Base-by-base conservation (phyloP, 2,329 filamentous ascomycete species). In the Clonostachys rosea region DNA sequence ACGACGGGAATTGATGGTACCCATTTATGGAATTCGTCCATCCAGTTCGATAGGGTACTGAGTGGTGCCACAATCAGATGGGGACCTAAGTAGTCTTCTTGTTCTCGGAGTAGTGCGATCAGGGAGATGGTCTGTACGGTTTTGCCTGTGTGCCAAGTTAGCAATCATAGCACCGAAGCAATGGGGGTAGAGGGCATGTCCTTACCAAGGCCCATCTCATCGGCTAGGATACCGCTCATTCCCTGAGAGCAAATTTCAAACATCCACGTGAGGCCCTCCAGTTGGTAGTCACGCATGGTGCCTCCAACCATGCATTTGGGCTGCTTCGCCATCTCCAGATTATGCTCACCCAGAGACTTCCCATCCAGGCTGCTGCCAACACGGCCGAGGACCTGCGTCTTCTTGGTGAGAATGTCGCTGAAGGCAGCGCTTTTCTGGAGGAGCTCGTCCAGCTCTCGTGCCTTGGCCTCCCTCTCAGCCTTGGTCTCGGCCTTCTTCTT, bases 261-360 rank as follows among this genome's bases (percentile, higher is more conserved):
- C 73, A 99, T 85, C 94, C 94, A 99, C 1, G 95, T 95, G 1
- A 99, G 67, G 0, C 94, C 94, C 62, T 97, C 92, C 0, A 99
- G 71, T 58, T 99, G 94, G 60, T 99, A 99, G 52, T 89, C 87
- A 16, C 91, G 78, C 92, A 99, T 97, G 5, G 84, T 86, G 2
- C 94, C 94, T 6, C 90, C 90, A 1, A 86, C 84, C 56, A 99
- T 83, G 49, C 91, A 83, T 52, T 86, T 84, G 0, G 94, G 94
- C 61, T 99, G 94, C 51, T 87, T 77, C 0, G 91, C 92, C 63
- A 95, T 89, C 48, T 84, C 77, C 14, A 96, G 67, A 46, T 91
- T 78, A 47, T 84, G 81, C 50, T 83, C 80, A 6, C 79, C 79
- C 0, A 85, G 63, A 0, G 76, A 69, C 54, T 83, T 75, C 12